Conservation (phyloP, 108 stramenopile genomes). For the Skeletonema tropicum region DNA sequence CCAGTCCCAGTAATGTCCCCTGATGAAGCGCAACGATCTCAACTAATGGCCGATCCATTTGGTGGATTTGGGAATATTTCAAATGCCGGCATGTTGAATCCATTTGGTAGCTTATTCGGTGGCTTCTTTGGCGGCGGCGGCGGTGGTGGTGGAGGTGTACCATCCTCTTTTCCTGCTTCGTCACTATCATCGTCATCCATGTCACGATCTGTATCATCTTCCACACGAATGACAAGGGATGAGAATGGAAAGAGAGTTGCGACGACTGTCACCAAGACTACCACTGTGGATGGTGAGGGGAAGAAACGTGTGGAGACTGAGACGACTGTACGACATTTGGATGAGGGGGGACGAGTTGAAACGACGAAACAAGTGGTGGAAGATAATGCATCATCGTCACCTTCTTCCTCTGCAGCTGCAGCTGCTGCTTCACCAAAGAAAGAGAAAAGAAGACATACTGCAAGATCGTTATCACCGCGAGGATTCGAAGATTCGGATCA, state of each 20-base stretch:
- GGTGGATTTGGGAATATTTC: slow-evolving; percentile 32
- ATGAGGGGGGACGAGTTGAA: slow-evolving; percentile 48
- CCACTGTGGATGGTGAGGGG: slow-evolving; percentile 34
- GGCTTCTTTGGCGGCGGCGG: slow-evolving; percentile 39
- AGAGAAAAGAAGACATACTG: neutral
- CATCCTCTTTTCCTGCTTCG: too few species aligned
- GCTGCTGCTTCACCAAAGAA: neutral
- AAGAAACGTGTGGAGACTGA: slow-evolving; percentile 32
- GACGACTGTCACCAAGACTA: slow-evolving; percentile 37
- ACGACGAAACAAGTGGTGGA: slow-evolving; percentile 25
- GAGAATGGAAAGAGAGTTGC: slow-evolving; percentile 42
- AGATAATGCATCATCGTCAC: neutral
- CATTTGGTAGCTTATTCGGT: slow-evolving; percentile 41
- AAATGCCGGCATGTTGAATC: slow-evolving; percentile 38
- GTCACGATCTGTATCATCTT: slow-evolving; percentile 27
- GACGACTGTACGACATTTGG: slow-evolving; percentile 33
- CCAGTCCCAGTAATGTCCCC: slow-evolving; percentile 27
- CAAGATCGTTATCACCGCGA: too few species aligned
- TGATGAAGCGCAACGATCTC: slow-evolving; percentile 1
- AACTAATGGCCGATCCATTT: slow-evolving; percentile 36
- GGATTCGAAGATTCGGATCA: too few species aligned
- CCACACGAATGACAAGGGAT: slow-evolving; percentile 31
- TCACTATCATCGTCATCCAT: neutral
- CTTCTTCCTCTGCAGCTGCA: neutral
- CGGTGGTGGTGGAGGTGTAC: slow-evolving; percentile 1